A percentile compares a stretch with the other conserved stretches of the same genome.
Evolutionary conservation across 805 yeast genomes (phyloP).

Genomic region (Sugiyamaella marilandica): DNA sequence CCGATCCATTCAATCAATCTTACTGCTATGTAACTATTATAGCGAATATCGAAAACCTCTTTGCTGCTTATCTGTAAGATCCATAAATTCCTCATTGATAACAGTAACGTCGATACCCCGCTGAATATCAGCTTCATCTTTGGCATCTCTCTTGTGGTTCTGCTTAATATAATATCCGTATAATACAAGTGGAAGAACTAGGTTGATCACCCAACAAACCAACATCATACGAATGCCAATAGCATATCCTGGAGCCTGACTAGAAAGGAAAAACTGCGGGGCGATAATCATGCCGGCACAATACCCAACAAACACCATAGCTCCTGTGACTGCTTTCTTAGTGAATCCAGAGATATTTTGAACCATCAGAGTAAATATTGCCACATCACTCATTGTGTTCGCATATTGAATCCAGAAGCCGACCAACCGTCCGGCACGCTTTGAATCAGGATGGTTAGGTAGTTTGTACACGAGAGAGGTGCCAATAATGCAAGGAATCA

Average conservation of each 20-base stretch:
- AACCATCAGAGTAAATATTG: slow-evolving; percentile 40
- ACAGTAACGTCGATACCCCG: neutral
- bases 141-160: slow-evolving; percentile 2
- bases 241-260: slow-evolving; percentile 27
- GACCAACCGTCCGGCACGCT: slow-evolving; percentile 1
- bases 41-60: neutral
- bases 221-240: slow-evolving; percentile 6
- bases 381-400: slow-evolving; percentile 30
- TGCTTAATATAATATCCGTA: neutral
- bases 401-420: slow-evolving; percentile 36
- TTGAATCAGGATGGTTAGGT: slow-evolving; percentile 2
- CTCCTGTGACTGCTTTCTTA: slow-evolving; percentile 46
- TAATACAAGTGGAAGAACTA: slow-evolving; percentile 2
- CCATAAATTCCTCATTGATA: neutral
- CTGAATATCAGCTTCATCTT: neutral
- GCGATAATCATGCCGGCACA: slow-evolving; percentile 61
- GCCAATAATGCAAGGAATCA: slow-evolving; percentile 20
- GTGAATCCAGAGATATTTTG: slow-evolving; percentile 35
- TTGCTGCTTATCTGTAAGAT: neutral
- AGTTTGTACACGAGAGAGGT: slow-evolving; percentile 1
- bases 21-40: neutral
- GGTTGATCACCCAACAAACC: neutral
- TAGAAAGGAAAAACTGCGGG: slow-evolving; percentile 55
- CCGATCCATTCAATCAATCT: too few relatives aligned
- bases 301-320: slow-evolving; percentile 53